Evolutionary conservation across 495 filamentous ascomycete species (phyloP).

Genomic region (Pseudotulostoma volvatum): DNA sequence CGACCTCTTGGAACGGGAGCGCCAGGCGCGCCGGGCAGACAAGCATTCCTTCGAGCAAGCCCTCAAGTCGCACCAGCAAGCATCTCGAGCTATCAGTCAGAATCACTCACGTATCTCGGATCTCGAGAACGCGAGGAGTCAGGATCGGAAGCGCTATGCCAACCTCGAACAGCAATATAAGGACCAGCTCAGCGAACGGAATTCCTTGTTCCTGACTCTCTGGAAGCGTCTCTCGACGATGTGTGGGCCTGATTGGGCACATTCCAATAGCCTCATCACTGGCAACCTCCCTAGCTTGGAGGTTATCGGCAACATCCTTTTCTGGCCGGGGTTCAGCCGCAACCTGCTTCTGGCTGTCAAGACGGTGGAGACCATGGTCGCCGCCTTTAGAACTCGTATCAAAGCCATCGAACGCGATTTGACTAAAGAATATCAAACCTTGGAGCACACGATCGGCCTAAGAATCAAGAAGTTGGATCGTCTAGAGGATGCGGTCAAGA

Average conservation of each 20-base stretch:
- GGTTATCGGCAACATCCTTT: constrained; percentile 54
- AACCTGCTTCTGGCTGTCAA: constrained; percentile 79
- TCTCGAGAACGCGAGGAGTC: constrained; percentile 54
- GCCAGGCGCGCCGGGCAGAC: constrained; percentile 64
- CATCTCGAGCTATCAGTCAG: constrained; percentile 62
- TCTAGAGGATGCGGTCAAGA: constrained; percentile 56
- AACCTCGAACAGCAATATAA: constrained; percentile 61
- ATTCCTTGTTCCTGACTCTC: constrained; percentile 64
- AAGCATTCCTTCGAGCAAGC: constrained; percentile 75
- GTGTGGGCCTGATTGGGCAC: constrained; percentile 83
- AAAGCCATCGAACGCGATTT: constrained; percentile 74
- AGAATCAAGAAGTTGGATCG: constrained; percentile 78
- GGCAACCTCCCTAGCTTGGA: constrained; percentile 71
- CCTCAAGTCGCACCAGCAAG: constrained; percentile 70
- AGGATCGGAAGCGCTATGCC: constrained; percentile 58
- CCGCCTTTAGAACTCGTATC: constrained; percentile 65
- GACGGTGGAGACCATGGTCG: constrained; percentile 65
- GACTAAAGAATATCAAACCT: constrained; percentile 72
- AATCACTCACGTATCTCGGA: constrained; percentile 73
- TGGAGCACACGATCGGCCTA: constrained; percentile 64
- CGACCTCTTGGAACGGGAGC: constrained; percentile 84
- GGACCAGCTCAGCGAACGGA: constrained; percentile 79
- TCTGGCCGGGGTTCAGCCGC: constrained; percentile 69
- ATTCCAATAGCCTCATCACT: constrained; percentile 76
- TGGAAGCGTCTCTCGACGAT: constrained; percentile 78